Evolutionary conservation across 805 yeast species (phyloP).

Genomic region (Pichia scutulata): DNA sequence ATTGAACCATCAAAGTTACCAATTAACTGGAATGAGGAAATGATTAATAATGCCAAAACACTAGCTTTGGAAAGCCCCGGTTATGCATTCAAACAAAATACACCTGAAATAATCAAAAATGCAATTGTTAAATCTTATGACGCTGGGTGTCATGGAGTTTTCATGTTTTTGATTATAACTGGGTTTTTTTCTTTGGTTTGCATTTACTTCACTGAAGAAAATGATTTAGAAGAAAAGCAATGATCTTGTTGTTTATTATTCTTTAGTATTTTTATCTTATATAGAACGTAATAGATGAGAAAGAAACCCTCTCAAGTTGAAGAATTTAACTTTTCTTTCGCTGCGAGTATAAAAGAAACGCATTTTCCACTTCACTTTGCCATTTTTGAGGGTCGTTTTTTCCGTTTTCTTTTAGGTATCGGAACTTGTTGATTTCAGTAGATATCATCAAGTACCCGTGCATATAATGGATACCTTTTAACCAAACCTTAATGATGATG

Average conservation of each 20-base stretch:
- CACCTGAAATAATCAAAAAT: constrained; percentile 22
- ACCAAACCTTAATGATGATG: constrained; percentile 30
- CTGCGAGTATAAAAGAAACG: not conserved
- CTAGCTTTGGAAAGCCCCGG: constrained; percentile 17
- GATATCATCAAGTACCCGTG: not conserved
- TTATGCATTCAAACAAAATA: constrained; percentile 25
- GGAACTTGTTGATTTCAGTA: not conserved
- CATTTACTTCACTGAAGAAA: constrained; percentile 13
- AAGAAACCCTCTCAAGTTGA: not conserved
- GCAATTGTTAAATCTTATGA: constrained; percentile 45
- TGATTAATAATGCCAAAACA: constrained; percentile 9
- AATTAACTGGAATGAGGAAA: constrained; percentile 2
- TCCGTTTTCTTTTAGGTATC: not conserved
- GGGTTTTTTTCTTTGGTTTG: constrained; percentile 9
- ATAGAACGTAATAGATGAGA: not conserved
- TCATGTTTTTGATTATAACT: constrained; percentile 31
- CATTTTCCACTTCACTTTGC: not conserved
- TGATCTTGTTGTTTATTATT: not conserved
- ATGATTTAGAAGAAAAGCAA: constrained; percentile 3
- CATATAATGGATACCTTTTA: not conserved
- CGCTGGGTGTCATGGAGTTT: constrained; percentile 44
- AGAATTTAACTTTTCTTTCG: not conserved
- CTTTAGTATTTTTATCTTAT: not conserved
- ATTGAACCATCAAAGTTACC: constrained; percentile 8
- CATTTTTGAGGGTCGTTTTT: not conserved